Conservation (phyloP, 805 yeast species). For the Nakazawaea laoshanensis region DNA sequence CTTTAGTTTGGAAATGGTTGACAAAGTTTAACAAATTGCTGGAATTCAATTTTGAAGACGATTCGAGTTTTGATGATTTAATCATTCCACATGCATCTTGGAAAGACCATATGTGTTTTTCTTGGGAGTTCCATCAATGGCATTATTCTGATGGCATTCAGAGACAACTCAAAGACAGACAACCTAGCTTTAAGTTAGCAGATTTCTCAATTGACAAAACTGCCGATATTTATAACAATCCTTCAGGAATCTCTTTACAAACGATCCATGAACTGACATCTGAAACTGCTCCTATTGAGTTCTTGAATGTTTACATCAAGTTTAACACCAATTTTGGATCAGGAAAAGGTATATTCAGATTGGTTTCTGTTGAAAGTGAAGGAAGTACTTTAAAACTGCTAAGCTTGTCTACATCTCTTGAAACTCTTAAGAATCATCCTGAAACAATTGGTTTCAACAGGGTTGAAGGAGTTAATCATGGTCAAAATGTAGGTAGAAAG, state of each 20-base stretch:
- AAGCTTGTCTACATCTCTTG: conserved; percentile 24
- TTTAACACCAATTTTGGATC: conserved; percentile 23
- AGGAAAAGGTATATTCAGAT: conserved; percentile 24
- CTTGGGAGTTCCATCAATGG: conserved; percentile 24
- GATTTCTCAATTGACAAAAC: conserved; percentile 19
- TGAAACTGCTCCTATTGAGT: conserved; percentile 18
- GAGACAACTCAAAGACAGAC: conserved; percentile 10
- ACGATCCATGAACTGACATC: conserved; percentile 20
- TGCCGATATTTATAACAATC: conserved; percentile 20
- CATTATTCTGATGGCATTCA: conserved; percentile 22
- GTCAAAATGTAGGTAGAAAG: conserved; percentile 21
- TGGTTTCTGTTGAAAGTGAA: conserved; percentile 20
- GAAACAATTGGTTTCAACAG: conserved; percentile 24
- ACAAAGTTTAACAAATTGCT: conserved; percentile 10
- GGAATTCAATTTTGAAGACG: background rate
- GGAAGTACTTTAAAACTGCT: conserved; percentile 4
- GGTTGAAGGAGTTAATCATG: conserved; percentile 28
- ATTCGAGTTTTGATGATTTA: conserved; percentile 15
- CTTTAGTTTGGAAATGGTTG: conserved; percentile 11
- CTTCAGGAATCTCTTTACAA: conserved; percentile 20
- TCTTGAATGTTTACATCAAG: conserved; percentile 23
- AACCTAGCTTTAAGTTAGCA: conserved; percentile 16
- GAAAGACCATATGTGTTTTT: conserved; percentile 28
- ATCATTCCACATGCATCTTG: conserved; percentile 22
- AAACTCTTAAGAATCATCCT: conserved; percentile 22